These are phyloP conservation scores for Benincasa hispida DNA, from an alignment of 306 rosid genomes.

Conservation along the genomic window DNA sequence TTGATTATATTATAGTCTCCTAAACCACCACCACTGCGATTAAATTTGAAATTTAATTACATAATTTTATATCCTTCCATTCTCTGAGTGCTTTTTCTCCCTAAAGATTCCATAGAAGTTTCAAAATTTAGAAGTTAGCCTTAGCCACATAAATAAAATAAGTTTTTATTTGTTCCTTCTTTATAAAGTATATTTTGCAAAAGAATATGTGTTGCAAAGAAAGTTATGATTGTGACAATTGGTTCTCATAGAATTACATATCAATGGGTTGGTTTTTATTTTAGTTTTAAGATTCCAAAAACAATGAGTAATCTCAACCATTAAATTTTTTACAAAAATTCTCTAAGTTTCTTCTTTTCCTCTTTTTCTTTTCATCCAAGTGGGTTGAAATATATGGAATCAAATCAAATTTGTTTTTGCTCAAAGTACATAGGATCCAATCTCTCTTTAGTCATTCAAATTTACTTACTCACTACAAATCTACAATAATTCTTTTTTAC, in stretches of 20 bases:
- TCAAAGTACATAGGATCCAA: not conserved
- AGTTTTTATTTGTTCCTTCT: not conserved
- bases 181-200: not conserved
- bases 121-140: not conserved
- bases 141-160: not conserved
- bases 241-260: not conserved
- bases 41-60: too few species aligned
- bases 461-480: not conserved
- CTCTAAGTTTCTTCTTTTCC: not conserved
- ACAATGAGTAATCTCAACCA: not conserved
- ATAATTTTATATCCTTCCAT: too few species aligned
- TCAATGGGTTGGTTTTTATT: not conserved
- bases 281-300: not conserved
- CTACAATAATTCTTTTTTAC: not conserved
- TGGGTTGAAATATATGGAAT: not conserved
- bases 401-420: not conserved
- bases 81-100: too few species aligned
- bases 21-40: too few species aligned
- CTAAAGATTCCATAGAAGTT: too few species aligned
- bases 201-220: not conserved
- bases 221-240: conserved; percentile 9
- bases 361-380: not conserved
- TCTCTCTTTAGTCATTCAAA: not conserved
- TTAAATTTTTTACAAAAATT: not conserved
- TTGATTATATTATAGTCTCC: too few species aligned